Evolutionary conservation across 1,284 basidiomycete genomes (phyloP), one percentile per base, ranked within the genome.

Genomic region (Ganoderma boninense): DNA sequence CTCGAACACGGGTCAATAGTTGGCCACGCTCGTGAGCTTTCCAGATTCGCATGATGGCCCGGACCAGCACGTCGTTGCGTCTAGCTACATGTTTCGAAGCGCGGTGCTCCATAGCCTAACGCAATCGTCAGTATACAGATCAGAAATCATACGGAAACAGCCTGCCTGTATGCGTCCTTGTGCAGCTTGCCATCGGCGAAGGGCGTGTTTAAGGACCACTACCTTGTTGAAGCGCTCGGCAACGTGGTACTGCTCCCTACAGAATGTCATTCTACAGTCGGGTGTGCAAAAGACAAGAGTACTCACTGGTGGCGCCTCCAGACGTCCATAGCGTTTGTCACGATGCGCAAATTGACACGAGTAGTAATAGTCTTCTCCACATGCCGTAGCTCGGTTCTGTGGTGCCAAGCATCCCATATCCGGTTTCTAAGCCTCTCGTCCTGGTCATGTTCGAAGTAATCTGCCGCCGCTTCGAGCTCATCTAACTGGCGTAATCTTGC

Each of bases 31-130:
- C 91, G 62, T 88, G 89, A 38, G 92, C 90, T 75, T 88, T 90
- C 93, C 94, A 94, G 23, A 94, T 88, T 62, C 90, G 85, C 74
- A 87, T 81, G 46, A 93, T 82, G 26, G 90, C 93, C 59, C 87
- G 86, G 44, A 93, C 73, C 11, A 94, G 84, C 26, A 91, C 82
- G 64, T 85, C 85, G 75, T 94, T 90, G 77, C 90, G 91, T 54
- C 90, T 86, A 52, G 83, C 81, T 23, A 89, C 69, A 75, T 92
- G 87, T 70, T 89, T 91, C 69, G 82, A 79, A 6, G 89, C 92
- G 40, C 87, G 87, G 67, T 77, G 82, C 75, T 90, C 87, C 76
- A 90, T 75, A 32, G 74, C 73, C 88, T 89, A 68, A 35, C 6
- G 5, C 23, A 26, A 23, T 18, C 18, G 14, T 52, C 2, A 57